Conservation (phyloP, 805 yeast species). For the Saccharomycopsis babjevae region DNA sequence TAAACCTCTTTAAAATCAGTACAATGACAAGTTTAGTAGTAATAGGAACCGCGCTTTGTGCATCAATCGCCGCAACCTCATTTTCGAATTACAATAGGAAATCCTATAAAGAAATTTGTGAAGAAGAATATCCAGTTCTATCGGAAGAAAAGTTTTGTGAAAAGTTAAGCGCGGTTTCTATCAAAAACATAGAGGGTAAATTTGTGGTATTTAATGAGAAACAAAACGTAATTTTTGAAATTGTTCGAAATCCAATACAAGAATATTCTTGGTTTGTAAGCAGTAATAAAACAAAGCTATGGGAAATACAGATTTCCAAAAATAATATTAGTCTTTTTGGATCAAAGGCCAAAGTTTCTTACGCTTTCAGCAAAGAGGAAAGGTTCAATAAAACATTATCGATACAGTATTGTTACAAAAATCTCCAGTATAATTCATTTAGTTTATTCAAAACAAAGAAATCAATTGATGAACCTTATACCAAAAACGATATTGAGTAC, state of each 20-base stretch:
- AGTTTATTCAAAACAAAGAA: background rate
- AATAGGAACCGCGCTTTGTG: constrained; percentile 5
- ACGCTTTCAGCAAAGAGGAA: background rate
- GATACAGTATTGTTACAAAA: constrained; percentile 2
- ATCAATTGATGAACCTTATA: background rate
- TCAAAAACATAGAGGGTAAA: background rate
- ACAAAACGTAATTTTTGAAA: background rate
- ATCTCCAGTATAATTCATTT: constrained; percentile 4
- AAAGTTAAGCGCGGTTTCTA: constrained; percentile 1
- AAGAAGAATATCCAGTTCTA: constrained; percentile 12
- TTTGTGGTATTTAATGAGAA: constrained; percentile 1
- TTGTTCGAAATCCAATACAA: background rate
- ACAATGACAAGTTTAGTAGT: constrained; percentile 1
- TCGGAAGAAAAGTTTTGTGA: constrained; percentile 1
- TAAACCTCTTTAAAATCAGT: background rate
- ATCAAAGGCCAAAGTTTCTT: background rate
- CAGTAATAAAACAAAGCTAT: background rate
- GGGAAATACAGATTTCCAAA: constrained; percentile 6
- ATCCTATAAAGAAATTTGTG: constrained; percentile 2
- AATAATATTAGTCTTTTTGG: background rate
- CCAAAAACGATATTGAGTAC: constrained; percentile 1
- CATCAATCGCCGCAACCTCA: constrained; percentile 9
- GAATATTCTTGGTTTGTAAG: constrained; percentile 9
- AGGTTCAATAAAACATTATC: background rate
- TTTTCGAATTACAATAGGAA: constrained; percentile 8